Base-by-base conservation (phyloP, 108 stramenopile genomes). In the Skeletonema grethae region DNA sequence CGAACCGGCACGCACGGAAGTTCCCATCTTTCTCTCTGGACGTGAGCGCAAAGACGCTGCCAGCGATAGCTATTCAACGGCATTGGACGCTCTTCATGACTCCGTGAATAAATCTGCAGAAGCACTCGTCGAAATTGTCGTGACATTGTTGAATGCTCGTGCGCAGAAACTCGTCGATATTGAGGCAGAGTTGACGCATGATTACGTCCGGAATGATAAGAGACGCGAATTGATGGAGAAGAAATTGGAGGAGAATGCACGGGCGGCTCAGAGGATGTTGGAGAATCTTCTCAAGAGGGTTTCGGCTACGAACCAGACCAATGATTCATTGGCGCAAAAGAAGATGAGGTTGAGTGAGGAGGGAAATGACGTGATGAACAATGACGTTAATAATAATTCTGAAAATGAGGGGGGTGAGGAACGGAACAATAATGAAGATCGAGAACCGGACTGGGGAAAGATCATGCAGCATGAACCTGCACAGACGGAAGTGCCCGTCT, bases 201-300 rank as follows among this genome's bases (percentile, higher is more conserved):
- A 84, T 35, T 81, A 79, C 41, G 57, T 46, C 22, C 20, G 57
- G 39, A 84, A 81, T 57, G 75, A 81, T 13, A 74, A 72, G 35
- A 61, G 32, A 39, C 74, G 83, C 39, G 79, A 69, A 7, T 41
- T 61, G 22, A 81, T 84, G 83, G 70, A 84, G 64, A 22, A 24
- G 5, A 75, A 66, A 56, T 58, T 84, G 35, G 67, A 84, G 57
- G 76, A 80, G 58, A 80, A 69, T 38, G 73, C 79, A 20, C 31
- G 66, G 35, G 75, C 39, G 6, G 79, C 83, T 16, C 75, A 77
- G 64, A 79, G 75, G 25, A 57, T 81, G 41, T 84, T 84, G 62
- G 80, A 69, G 13, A 72, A 81, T 69, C 75, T 84, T 35, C 68
- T 84, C 53, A 76, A 67, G 83, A 68, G 83, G 53, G 76, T 84